Evolutionary conservation across 345 rosid species (phyloP), one percentile per base, ranked within the genome.

Genomic region (Lagerstroemia speciosa): DNA sequence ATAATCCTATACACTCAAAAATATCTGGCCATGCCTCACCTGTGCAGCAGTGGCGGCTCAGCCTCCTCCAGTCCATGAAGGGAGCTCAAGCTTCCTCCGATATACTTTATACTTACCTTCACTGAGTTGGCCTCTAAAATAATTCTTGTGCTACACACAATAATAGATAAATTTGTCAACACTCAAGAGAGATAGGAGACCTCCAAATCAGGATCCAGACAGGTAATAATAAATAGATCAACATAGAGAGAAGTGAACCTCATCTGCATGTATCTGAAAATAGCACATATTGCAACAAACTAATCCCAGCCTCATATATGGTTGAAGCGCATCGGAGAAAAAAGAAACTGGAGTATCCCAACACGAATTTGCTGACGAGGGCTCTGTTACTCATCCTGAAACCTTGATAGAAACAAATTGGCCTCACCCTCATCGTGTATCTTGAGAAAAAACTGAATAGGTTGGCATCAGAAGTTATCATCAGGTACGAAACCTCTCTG

Each of bases 401-500:
- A 58, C 12, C 29, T 30, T 27, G 10, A 1, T 6, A 55, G 12
- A 27, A 58, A 27, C 16, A 58, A 58, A 55, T 55, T 3, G 6
- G 31, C 10, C 14, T 24, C 31, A 27, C 63, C 29, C 33, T 27
- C 34, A 27, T 12, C 34, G 29, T 48, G 17, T 48, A 58, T 58
- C 31, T 24, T 15, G 6, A 58, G 63, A 3, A 7, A 16, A 58
- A 58, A 12, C 19, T 58, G n/a, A 64, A 64, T 27, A 20, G 37
- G 30, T 26, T 64, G 17, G 17, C n/a, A 38, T 64, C 38, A 82
- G 69, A 85, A 90, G 24, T 76, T 68, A 73, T 83, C 96, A 69
- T 92, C 97, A 9, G 93, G 98, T 66, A 84, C 86, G 74, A 92
- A 84, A 19, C 98, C 95, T 73, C 86, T 83, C 64, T 71, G 85